phyloP scores from a whole-genome alignment of 257 asterid species.

The Nicotiana knightiana region DNA sequence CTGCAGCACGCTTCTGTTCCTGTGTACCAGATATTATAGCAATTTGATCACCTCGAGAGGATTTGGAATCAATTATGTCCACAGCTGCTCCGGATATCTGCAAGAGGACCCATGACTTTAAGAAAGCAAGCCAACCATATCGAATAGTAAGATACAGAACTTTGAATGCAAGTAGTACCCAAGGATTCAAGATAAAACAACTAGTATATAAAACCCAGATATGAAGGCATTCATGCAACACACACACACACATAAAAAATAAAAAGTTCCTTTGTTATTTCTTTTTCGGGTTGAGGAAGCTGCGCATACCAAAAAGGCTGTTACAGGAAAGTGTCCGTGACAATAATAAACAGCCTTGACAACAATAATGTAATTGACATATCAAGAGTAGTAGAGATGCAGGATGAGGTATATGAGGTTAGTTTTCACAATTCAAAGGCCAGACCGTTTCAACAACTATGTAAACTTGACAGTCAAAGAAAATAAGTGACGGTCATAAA shows the following conservation, averaged over 20 bases:
- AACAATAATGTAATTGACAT: not conserved
- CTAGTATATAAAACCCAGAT: too few species aligned
- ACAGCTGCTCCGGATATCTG: conserved; percentile 94
- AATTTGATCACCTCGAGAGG: conserved; percentile 82
- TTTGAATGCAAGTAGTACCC: not conserved
- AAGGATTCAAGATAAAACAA: too few species aligned
- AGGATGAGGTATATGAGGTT: not conserved
- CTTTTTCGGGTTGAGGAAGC: not conserved
- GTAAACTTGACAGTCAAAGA: not conserved
- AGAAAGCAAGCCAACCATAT: conserved; percentile 1
- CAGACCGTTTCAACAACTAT: not conserved
- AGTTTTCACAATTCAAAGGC: not conserved
- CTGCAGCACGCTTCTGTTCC: conserved; percentile 90
- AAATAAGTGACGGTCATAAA: not conserved
- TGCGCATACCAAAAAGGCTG: not conserved
- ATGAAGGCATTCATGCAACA: not conserved
- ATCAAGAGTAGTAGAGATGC: not conserved
- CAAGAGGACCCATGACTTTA: conserved; percentile 30
- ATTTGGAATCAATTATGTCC: conserved; percentile 69
- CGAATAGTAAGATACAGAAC: not conserved
- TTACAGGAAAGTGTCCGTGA: not conserved
- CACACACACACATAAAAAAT: not conserved
- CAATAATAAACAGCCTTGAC: not conserved
- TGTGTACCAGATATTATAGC: conserved; percentile 83
- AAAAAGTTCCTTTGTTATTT: not conserved